phyloP scores from a whole-genome alignment of 2,329 filamentous ascomycete genomes.

The Cercospora sojina region DNA sequence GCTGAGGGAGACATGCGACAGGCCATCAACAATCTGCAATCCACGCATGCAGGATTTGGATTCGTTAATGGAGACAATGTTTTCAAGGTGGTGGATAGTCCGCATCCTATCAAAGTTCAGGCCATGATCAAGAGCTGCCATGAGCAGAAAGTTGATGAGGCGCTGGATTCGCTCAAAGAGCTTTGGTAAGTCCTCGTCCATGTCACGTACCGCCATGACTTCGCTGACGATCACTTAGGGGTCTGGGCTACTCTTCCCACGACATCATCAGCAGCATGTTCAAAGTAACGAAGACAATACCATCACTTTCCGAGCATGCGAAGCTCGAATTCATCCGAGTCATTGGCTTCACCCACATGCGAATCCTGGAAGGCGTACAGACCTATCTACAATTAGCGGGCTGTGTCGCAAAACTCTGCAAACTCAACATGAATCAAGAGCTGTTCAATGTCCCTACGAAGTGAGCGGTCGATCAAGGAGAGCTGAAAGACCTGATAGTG shows the following conservation, averaged over 20 bases:
- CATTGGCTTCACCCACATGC: constrained; percentile 99
- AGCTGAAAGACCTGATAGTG: background rate
- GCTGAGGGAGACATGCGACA: constrained; percentile 99
- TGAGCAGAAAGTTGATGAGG: constrained; percentile 84
- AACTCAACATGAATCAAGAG: constrained; percentile 93
- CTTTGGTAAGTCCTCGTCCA: constrained; percentile 61
- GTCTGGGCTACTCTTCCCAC: constrained; percentile 94
- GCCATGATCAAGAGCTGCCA: constrained; percentile 97
- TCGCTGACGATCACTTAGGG: constrained; percentile 42
- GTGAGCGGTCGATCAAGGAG: background rate
- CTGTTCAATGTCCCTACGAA: constrained; percentile 59
- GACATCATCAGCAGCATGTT: constrained; percentile 99
- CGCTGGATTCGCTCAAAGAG: constrained; percentile 81
- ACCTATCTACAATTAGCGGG: constrained; percentile 91
- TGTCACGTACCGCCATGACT: background rate
- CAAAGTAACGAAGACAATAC: constrained; percentile 93
- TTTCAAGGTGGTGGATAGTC: constrained; percentile 94
- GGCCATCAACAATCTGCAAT: constrained; percentile 97
- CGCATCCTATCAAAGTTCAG: constrained; percentile 97
- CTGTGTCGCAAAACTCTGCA: constrained; percentile 85
- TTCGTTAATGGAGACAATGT: constrained; percentile 98
- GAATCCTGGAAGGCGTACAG: constrained; percentile 95
- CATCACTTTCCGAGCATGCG: constrained; percentile 85
- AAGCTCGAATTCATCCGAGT: constrained; percentile 93
- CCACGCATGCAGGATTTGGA: constrained; percentile 87